These are phyloP conservation scores for Metarhizium brunneum DNA, from an alignment of 2,329 filamentous ascomycete species.

Conservation along the genomic window DNA sequence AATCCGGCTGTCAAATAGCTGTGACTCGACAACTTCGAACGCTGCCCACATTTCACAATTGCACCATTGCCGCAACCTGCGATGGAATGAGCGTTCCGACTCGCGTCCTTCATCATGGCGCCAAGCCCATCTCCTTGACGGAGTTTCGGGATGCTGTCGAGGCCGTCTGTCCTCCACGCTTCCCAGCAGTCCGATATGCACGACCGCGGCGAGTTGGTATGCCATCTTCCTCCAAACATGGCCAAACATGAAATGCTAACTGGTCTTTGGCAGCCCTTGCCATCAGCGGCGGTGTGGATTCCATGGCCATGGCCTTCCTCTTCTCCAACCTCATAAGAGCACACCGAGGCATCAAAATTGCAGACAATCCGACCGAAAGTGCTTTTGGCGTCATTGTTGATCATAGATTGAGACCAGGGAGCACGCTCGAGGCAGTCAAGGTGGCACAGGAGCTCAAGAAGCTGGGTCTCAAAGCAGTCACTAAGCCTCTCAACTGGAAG, in stretches of 20 bases:
- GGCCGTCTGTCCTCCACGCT: conserved; percentile 40
- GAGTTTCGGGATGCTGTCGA: conserved; percentile 39
- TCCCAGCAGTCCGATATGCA: conserved; percentile 28
- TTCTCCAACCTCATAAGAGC: conserved; percentile 40
- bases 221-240: conserved; percentile 8
- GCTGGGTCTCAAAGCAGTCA: conserved; percentile 23
- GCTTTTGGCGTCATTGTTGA: conserved; percentile 45
- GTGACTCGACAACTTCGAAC: not conserved
- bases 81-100: conserved; percentile 26
- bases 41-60: not conserved
- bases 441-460: conserved; percentile 32
- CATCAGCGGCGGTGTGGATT: conserved; percentile 88
- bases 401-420: conserved; percentile 46
- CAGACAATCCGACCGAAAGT: conserved; percentile 32
- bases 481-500: conserved; percentile 37
- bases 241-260: not conserved
- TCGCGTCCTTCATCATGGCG: conserved; percentile 26
- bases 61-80: not conserved
- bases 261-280: conserved; percentile 52
- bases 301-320: conserved; percentile 86
- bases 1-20: not conserved
- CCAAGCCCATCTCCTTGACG: conserved; percentile 25
- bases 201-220: conserved; percentile 33
- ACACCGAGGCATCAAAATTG: conserved; percentile 27
- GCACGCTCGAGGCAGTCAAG: conserved; percentile 38